These are phyloP conservation scores for Mortierella hygrophila DNA, from an alignment of 192 early-diverging fungal genomes.

Conservation along the genomic window DNA sequence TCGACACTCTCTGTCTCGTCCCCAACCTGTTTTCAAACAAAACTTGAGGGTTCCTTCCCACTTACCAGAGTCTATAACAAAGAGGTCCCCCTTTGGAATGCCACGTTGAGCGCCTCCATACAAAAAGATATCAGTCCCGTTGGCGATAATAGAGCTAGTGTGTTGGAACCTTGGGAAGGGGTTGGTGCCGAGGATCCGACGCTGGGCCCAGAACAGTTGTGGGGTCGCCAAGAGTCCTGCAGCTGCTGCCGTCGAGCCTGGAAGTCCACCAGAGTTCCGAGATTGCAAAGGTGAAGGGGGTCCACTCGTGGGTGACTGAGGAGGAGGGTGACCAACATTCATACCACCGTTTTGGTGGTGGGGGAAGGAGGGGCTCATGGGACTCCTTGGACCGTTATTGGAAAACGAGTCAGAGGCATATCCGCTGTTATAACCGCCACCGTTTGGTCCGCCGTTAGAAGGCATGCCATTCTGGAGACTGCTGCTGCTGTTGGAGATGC, in stretches of 20 bases:
- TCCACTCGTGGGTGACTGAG: neutral
- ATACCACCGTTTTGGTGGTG: neutral
- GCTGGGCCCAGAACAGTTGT: constrained; percentile 49
- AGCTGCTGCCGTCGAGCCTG: neutral
- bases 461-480: constrained; percentile 17
- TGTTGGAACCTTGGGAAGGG: constrained; percentile 51
- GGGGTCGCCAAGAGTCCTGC: constrained; percentile 24
- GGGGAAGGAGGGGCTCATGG: constrained; percentile 31
- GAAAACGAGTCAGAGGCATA: constrained; percentile 2
- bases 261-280: neutral
- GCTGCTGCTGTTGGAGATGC: constrained; percentile 16
- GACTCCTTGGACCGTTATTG: constrained; percentile 20
- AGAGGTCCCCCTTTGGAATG: constrained; percentile 42
- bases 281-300: constrained; percentile 29
- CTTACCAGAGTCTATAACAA: constrained; percentile 56
- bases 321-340: neutral
- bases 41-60: no score
- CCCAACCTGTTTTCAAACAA: no score
- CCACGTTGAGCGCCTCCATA: constrained; percentile 51
- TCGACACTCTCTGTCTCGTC: neutral
- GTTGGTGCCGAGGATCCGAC: constrained; percentile 48
- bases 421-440: constrained; percentile 3
- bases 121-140: constrained; percentile 45
- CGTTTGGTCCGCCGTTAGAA: neutral
- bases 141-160: constrained; percentile 35